These are phyloP conservation scores for Paralagenidium karlingii DNA, from an alignment of 352 stramenopile genomes.

Conservation along the genomic window DNA sequence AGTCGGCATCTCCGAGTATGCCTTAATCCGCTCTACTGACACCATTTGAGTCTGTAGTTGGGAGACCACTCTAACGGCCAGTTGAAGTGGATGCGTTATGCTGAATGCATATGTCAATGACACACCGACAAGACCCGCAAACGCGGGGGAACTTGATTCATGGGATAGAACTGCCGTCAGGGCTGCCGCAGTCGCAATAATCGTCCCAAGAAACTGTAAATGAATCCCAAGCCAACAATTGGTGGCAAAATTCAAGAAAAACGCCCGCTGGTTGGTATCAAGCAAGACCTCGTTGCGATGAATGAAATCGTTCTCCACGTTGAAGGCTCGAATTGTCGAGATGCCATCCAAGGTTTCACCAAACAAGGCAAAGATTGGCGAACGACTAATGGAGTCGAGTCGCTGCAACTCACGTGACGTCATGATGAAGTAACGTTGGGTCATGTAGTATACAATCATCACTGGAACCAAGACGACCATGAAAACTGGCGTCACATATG, in stretches of 20 bases:
- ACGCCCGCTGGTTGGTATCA: conserved; percentile 69
- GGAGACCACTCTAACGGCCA: conserved; percentile 72
- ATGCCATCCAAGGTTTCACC: conserved; percentile 90
- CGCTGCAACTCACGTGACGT: conserved; percentile 89
- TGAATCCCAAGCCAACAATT: conserved; percentile 95
- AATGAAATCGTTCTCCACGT: conserved; percentile 3
- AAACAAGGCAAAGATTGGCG: conserved; percentile 93
- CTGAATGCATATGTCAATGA: conserved; percentile 74
- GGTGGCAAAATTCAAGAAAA: conserved; percentile 82
- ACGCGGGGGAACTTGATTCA: conserved; percentile 7
- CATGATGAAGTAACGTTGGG: conserved; percentile 91
- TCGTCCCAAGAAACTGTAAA: conserved; percentile 70
- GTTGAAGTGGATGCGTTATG: conserved; percentile 81
- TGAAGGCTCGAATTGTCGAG: conserved; percentile 75
- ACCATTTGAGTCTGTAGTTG: conserved; percentile 86
- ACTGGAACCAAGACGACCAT: conserved; percentile 62
- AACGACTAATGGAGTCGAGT: conserved; percentile 88
- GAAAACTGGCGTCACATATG: conserved; percentile 56
- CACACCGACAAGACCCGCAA: conserved; percentile 56
- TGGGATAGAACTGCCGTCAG: conserved; percentile 66
- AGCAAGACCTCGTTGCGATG: conserved; percentile 2
- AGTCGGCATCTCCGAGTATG: conserved; percentile 5
- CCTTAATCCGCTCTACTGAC: conserved; percentile 42
- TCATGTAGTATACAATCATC: conserved; percentile 44
- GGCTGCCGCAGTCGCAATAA: conserved; percentile 85